A percentile compares a stretch with the other conserved stretches of the same genome.
Evolutionary conservation across 352 stramenopile species (phyloP).

Genomic region (Phytophthora citricola): DNA sequence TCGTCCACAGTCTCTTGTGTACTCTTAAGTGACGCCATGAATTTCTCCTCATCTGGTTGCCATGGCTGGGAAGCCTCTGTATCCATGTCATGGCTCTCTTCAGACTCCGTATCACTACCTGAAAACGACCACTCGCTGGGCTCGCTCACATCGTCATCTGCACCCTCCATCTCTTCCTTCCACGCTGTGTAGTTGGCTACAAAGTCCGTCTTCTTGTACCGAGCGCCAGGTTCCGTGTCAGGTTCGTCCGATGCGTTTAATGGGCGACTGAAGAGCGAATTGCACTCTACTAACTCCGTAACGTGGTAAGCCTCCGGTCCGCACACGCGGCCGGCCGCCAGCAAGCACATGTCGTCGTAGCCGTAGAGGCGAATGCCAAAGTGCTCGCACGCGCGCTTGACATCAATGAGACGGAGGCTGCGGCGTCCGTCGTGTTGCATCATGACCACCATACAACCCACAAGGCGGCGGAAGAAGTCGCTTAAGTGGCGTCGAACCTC

Average conservation of each 20-base stretch:
- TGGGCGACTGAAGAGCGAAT: conserved; percentile 36
- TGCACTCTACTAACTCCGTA: conserved; percentile 76
- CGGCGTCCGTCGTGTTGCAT: conserved; percentile 53
- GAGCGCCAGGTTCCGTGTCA: conserved; percentile 57
- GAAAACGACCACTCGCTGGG: conserved; percentile 71
- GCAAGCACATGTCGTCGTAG: conserved; percentile 77
- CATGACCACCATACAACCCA: conserved; percentile 55
- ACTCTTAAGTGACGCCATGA: conserved; percentile 49
- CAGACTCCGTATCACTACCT: conserved; percentile 65
- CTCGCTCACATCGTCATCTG: conserved; percentile 55
- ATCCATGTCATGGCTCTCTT: conserved; percentile 27
- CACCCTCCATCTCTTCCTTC: conserved; percentile 42
- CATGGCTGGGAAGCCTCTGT: conserved; percentile 25
- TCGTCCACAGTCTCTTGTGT: conserved; percentile 61
- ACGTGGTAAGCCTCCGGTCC: conserved; percentile 58
- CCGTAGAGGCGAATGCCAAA: conserved; percentile 81
- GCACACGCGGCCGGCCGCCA: conserved; percentile 34
- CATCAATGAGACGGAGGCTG: conserved; percentile 65
- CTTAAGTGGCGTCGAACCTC: conserved; percentile 53
- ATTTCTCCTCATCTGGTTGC: conserved; percentile 45
- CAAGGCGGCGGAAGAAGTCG: conserved; percentile 67
- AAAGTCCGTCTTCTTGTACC: conserved; percentile 69
- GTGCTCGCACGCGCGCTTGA: conserved; percentile 66
- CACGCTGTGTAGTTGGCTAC: conserved; percentile 62
- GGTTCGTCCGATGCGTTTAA: conserved; percentile 58